Conservation (phyloP, 805 yeast genomes). For the Brettanomyces nanus region DNA sequence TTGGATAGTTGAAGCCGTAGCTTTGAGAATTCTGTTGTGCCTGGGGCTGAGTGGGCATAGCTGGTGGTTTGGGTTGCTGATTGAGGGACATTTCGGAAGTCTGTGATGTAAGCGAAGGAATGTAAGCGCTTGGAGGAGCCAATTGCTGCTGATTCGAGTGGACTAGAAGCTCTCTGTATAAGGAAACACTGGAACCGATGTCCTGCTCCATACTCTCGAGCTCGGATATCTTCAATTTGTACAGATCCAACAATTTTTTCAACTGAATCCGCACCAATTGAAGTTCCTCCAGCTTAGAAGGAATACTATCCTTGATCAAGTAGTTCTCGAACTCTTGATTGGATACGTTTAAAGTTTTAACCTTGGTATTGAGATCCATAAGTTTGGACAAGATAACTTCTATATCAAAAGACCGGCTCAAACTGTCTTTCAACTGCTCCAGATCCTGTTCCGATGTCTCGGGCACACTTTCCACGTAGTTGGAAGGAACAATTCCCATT, state of each 20-base stretch:
- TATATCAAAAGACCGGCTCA: conserved; percentile 52
- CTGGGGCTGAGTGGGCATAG: background rate
- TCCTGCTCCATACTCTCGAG: conserved; percentile 62
- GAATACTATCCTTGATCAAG: conserved; percentile 55
- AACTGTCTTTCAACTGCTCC: conserved; percentile 35
- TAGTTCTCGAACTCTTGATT: conserved; percentile 24
- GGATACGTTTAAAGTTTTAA: conserved; percentile 29
- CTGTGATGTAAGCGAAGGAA: background rate
- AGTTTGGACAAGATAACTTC: conserved; percentile 61
- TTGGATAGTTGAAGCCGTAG: background rate
- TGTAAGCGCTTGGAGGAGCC: background rate
- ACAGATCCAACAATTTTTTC: conserved; percentile 68
- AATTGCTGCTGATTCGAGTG: conserved; percentile 1
- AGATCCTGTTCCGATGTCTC: conserved; percentile 59
- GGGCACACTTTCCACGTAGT: conserved; percentile 76
- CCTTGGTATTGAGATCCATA: conserved; percentile 25
- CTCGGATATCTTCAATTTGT: conserved; percentile 71
- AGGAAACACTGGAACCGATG: conserved; percentile 56
- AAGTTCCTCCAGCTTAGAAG: conserved; percentile 61
- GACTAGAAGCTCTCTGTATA: conserved; percentile 51
- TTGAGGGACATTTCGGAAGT: background rate
- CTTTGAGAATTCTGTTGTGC: too few relatives aligned
- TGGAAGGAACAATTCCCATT: conserved; percentile 85
- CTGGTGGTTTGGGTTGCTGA: background rate
- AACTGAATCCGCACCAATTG: conserved; percentile 68